Evolutionary conservation across 2,329 filamentous ascomycete species (phyloP).

Genomic region (Rutstroemia sp.): DNA sequence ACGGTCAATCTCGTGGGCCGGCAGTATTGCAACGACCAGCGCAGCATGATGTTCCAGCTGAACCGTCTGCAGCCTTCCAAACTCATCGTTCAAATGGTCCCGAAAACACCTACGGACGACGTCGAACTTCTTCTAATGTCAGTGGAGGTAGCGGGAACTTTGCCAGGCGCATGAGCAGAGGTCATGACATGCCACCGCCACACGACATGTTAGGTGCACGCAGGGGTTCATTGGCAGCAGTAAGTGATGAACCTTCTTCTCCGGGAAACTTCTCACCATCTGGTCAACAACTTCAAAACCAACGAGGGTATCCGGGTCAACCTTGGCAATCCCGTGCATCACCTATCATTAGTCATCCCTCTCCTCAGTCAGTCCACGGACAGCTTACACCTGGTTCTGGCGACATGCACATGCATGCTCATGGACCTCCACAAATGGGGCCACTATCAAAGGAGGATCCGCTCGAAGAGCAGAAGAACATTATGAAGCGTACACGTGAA

Average conservation of each 20-base stretch:
- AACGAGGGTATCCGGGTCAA: slow-evolving; percentile 25
- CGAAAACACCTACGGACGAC: slow-evolving; percentile 62
- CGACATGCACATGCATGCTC: slow-evolving; percentile 22
- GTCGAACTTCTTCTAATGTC: slow-evolving; percentile 83
- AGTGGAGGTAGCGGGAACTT: slow-evolving; percentile 76
- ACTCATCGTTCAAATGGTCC: slow-evolving; percentile 61
- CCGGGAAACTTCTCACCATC: slow-evolving; percentile 34
- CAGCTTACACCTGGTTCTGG: slow-evolving; percentile 31
- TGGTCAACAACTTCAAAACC: slow-evolving; percentile 19
- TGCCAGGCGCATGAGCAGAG: slow-evolving; percentile 35
- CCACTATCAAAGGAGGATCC: slow-evolving; percentile 42
- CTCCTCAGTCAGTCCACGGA: slow-evolving; percentile 25
- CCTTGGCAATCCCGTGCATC: slow-evolving; percentile 35
- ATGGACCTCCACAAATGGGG: slow-evolving; percentile 17
- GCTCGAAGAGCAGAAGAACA: slow-evolving; percentile 56
- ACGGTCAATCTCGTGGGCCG: slow-evolving; percentile 62
- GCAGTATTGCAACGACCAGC: slow-evolving; percentile 68
- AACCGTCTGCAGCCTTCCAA: slow-evolving; percentile 83
- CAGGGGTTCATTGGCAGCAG: slow-evolving; percentile 42
- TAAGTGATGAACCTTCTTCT: slow-evolving; percentile 44
- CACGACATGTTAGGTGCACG: slow-evolving; percentile 36
- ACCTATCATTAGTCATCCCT: slow-evolving; percentile 29
- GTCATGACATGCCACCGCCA: slow-evolving; percentile 27
- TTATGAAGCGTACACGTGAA: slow-evolving; percentile 67
- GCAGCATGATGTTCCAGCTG: slow-evolving; percentile 61